Percentiles rank a stretch among this genome's conserved stretches.
phyloP scores from a whole-genome alignment of 371 early-diverging fungal species.

The Apophysomyces sp. region DNA sequence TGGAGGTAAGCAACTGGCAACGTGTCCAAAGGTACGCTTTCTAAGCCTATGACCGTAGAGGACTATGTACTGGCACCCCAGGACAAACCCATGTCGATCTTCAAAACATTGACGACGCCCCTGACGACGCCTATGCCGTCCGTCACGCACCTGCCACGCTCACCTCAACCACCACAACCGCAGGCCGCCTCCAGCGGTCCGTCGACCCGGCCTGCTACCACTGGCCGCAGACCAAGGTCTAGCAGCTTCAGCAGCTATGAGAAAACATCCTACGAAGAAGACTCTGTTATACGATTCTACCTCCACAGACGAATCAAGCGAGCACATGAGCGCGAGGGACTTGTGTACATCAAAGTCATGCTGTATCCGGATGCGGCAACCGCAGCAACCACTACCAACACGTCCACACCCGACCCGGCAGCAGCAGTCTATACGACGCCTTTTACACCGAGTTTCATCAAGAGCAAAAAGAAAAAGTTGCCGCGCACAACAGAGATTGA shows the following conservation, averaged over 20 bases:
- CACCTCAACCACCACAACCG: background rate
- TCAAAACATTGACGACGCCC: conserved; percentile 50
- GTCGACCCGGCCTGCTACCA: background rate
- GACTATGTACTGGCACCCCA: conserved; percentile 40
- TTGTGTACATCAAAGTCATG: conserved; percentile 10
- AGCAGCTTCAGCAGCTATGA: conserved; percentile 10
- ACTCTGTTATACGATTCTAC: conserved; percentile 16
- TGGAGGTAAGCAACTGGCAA: conserved; percentile 38
- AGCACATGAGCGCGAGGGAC: background rate
- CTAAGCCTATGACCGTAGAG: conserved; percentile 23
- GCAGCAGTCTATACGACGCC: background rate
- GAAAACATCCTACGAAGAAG: conserved; percentile 11
- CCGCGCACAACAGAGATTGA: conserved; percentile 7
- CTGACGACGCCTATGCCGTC: conserved; percentile 55
- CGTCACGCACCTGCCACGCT: conserved; percentile 10
- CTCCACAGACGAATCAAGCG: conserved; percentile 13
- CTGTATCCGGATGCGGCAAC: conserved; percentile 7
- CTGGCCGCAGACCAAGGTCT: conserved; percentile 2
- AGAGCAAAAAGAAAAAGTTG: conserved; percentile 3
- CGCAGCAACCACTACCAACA: background rate
- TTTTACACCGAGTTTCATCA: background rate
- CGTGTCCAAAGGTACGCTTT: background rate
- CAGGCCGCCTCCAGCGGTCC: background rate
- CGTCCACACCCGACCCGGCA: background rate
- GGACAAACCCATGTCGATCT: conserved; percentile 53